These are phyloP conservation scores for Trichoderma koningii DNA, from an alignment of 2,329 filamentous ascomycete genomes.

Conservation along the genomic window DNA sequence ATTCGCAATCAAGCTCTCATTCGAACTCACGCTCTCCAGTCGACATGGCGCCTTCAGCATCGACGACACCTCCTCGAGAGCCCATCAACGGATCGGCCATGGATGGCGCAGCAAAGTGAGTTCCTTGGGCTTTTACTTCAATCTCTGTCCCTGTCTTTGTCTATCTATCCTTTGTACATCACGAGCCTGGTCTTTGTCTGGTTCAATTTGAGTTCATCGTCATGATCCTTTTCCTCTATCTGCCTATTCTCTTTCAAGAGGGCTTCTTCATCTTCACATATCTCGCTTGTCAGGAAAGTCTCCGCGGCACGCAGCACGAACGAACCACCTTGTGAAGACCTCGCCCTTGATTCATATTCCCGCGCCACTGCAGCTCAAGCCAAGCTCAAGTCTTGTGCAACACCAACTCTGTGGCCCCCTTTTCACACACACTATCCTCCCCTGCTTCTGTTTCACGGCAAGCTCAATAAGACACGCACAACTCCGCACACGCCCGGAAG, in stretches of 20 bases:
- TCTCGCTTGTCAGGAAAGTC: not conserved
- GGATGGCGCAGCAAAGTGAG: conserved; percentile 14
- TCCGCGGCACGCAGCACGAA: not conserved
- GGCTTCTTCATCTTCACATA: not conserved
- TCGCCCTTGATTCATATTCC: not conserved
- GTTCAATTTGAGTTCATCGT: not conserved
- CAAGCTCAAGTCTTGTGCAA: not conserved
- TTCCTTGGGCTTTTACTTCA: not conserved
- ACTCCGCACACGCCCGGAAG: too few species aligned
- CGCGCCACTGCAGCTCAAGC: not conserved
- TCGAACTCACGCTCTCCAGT: conserved; percentile 1
- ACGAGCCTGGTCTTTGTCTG: too few species aligned
- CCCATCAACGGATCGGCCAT: not conserved
- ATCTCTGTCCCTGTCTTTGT: not conserved
- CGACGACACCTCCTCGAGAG: conserved; percentile 16
- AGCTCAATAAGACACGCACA: too few species aligned
- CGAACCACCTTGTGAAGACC: not conserved
- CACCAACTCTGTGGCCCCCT: not conserved
- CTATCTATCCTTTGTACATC: too few species aligned
- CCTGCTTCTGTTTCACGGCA: not conserved
- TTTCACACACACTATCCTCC: not conserved
- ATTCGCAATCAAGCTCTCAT: not conserved
- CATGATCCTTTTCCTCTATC: not conserved
- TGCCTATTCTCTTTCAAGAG: not conserved
- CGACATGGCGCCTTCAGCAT: conserved; percentile 8